A percentile compares a stretch with the other conserved stretches of the same genome.
These are phyloP conservation scores for Catharanthus roseus DNA, from an alignment of 257 asterid species.

Conservation along the genomic window DNA sequence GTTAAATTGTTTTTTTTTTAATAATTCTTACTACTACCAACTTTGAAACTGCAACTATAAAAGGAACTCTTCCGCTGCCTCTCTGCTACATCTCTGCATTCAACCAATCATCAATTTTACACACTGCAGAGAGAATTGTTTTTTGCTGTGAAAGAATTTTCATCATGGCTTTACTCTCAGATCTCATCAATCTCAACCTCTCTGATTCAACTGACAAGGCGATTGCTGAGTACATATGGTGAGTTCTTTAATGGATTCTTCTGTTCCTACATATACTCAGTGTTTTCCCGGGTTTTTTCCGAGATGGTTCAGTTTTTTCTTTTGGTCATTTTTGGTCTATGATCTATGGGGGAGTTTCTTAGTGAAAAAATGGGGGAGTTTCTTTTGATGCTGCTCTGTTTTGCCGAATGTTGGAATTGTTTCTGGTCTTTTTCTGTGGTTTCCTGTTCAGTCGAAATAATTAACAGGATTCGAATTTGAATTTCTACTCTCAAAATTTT, in stretches of 20 bases:
- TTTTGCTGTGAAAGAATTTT: not conserved
- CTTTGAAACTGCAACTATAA: not conserved
- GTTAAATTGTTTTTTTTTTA: not conserved
- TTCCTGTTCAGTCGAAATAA: not conserved
- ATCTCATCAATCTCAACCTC: slow-evolving; percentile 30
- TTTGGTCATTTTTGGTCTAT: not conserved
- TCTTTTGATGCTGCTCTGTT: too few species aligned
- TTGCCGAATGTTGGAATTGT: too few species aligned
- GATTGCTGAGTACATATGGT: slow-evolving; percentile 54
- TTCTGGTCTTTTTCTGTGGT: not conserved
- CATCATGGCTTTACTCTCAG: slow-evolving; percentile 32
- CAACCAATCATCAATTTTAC: not conserved
- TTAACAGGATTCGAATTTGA: not conserved
- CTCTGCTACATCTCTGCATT: slow-evolving; percentile 2
- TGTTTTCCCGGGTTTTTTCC: not conserved
- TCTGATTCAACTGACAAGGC: slow-evolving; percentile 32
- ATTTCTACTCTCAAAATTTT: not conserved
- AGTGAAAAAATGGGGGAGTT: too few species aligned
- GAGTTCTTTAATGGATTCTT: slow-evolving; percentile 13
- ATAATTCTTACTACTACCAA: not conserved
- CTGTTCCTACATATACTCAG: not conserved
- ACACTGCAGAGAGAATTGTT: not conserved
- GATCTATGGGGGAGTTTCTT: too few species aligned
- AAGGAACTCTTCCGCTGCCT: not conserved
- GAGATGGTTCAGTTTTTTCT: not conserved